Conservation (phyloP, 768 basidiomycete genomes). For the Suillus alpinus region DNA sequence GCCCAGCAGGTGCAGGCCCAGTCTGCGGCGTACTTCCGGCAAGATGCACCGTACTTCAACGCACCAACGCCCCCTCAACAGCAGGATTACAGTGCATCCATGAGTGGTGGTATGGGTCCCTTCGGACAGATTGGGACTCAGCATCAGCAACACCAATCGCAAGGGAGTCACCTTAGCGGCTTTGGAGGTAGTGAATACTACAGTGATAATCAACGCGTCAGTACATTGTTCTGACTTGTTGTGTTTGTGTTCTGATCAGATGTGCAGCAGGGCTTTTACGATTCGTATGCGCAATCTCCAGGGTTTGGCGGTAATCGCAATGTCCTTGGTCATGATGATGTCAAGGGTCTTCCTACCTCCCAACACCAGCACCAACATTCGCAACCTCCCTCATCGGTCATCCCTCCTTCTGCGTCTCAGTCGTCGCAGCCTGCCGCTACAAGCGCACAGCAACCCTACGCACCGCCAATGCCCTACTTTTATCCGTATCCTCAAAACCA, state of each 20-base stretch:
- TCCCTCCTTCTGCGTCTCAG: slow-evolving; percentile 54
- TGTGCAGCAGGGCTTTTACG: slow-evolving; percentile 65
- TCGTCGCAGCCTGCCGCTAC: slow-evolving; percentile 55
- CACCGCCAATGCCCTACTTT: slow-evolving; percentile 60
- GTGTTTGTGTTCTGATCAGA: slow-evolving; percentile 9
- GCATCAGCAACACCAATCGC: slow-evolving; percentile 56
- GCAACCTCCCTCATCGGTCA: slow-evolving; percentile 39
- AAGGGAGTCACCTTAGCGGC: slow-evolving; percentile 45
- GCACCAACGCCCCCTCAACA: slow-evolving; percentile 68
- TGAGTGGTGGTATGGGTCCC: slow-evolving; percentile 19
- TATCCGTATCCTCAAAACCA: slow-evolving; percentile 75
- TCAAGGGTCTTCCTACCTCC: slow-evolving; percentile 62
- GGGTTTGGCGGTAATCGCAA: slow-evolving; percentile 60
- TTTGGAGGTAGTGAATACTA: slow-evolving; percentile 72
- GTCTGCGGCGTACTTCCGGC: slow-evolving; percentile 56
- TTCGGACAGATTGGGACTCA: slow-evolving; percentile 55
- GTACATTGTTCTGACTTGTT: slow-evolving; percentile 19
- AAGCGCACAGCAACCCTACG: slow-evolving; percentile 63
- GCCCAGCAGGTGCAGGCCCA: slow-evolving; percentile 34
- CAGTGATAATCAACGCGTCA: slow-evolving; percentile 61
- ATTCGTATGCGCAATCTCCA: slow-evolving; percentile 63
- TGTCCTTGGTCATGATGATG: slow-evolving; percentile 70
- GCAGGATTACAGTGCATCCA: slow-evolving; percentile 51
- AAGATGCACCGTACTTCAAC: slow-evolving; percentile 75
- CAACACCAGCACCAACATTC: slow-evolving; percentile 42